Evolutionary conservation across 805 yeast species (phyloP).

Genomic region (Ogataea haglerorum): DNA sequence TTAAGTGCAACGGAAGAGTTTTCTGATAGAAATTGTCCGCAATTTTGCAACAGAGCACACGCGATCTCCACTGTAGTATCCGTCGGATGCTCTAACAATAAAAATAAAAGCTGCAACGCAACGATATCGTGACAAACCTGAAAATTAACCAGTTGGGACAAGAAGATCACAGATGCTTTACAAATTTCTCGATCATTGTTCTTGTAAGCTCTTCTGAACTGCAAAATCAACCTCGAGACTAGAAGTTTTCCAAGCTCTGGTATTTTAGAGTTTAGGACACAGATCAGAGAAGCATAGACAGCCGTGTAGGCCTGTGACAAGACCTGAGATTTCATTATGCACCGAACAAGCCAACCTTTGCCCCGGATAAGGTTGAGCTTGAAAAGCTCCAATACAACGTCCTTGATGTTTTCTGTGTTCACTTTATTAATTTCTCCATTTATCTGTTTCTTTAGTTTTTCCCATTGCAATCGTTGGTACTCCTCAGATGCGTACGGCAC

Average conservation of each 20-base stretch:
- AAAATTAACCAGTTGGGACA: constrained; percentile 63
- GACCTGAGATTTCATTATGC: constrained; percentile 52
- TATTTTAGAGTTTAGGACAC: constrained; percentile 60
- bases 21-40: constrained; percentile 54
- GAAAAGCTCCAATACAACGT: constrained; percentile 48
- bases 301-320: constrained; percentile 38
- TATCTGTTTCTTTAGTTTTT: constrained; percentile 42
- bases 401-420: constrained; percentile 44
- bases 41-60: constrained; percentile 43
- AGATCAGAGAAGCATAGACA: constrained; percentile 54
- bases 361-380: constrained; percentile 58
- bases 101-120: constrained; percentile 48
- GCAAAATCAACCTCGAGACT: constrained; percentile 49
- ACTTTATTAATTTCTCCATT: constrained; percentile 47
- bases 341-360: constrained; percentile 55
- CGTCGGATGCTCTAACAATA: constrained; percentile 43
- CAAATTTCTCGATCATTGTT: constrained; percentile 44
- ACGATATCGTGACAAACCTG: constrained; percentile 56
- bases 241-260: constrained; percentile 67
- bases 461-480: constrained; percentile 58
- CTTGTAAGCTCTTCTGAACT: constrained; percentile 53
- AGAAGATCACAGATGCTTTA: constrained; percentile 42
- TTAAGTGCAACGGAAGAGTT: constrained; percentile 31
- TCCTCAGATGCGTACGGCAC: constrained; percentile 30
- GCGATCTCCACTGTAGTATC: constrained; percentile 57